Conservation (phyloP, 495 filamentous ascomycete genomes). For the Saxophila tyrrhenica region DNA sequence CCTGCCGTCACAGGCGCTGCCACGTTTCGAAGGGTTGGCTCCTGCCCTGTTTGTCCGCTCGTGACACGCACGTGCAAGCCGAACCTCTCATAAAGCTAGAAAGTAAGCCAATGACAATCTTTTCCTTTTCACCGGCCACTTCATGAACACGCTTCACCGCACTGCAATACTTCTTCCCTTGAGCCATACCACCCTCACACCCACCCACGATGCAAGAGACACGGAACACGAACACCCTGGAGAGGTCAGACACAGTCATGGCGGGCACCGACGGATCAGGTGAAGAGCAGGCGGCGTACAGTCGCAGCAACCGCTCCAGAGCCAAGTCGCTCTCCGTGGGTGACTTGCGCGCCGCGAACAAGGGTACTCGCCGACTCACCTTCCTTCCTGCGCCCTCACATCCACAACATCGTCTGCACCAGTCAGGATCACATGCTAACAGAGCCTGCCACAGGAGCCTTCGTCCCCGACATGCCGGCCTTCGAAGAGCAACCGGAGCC, state of each 20-base stretch:
- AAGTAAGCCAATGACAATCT: too few relatives aligned
- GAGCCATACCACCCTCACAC: background rate
- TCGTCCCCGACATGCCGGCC: constrained; percentile 12
- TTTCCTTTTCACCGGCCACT: background rate
- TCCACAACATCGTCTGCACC: background rate
- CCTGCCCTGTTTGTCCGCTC: background rate
- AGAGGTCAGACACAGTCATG: background rate
- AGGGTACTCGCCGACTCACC: background rate
- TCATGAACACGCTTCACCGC: background rate
- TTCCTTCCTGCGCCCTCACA: background rate
- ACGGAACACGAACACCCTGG: background rate
- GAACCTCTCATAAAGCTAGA: too few relatives aligned
- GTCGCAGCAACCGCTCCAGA: background rate
- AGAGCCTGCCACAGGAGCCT: background rate
- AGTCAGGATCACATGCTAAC: background rate
- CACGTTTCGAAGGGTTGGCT: background rate
- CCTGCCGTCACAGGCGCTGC: background rate
- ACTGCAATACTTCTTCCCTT: background rate
- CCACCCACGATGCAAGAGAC: background rate
- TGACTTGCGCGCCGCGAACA: constrained; percentile 4
- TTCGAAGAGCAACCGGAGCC: constrained; percentile 6
- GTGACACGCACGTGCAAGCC: background rate
- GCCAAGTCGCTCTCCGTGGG: constrained; percentile 8
- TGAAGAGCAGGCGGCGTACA: background rate
- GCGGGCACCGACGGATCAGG: background rate